Conservation (phyloP, 2,329 filamentous ascomycete species). For the Colletotrichum cordylinicola region DNA sequence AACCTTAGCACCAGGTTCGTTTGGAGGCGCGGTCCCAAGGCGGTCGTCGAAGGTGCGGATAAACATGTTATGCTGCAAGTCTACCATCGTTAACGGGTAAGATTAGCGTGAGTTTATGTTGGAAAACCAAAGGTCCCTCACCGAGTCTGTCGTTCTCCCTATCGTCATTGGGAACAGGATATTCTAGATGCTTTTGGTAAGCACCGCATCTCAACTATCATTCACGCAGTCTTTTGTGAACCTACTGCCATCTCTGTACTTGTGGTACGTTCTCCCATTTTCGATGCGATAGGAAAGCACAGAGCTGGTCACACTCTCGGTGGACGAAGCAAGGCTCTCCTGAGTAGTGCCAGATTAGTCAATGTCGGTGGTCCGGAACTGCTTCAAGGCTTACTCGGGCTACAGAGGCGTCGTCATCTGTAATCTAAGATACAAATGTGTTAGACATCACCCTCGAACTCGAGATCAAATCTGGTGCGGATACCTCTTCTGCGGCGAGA, state of each 20-base stretch:
- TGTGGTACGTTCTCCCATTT: conserved; percentile 42
- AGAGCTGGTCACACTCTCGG: conserved; percentile 36
- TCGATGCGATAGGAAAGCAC: conserved; percentile 39
- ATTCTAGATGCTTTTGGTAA: not conserved
- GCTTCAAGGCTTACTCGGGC: not conserved
- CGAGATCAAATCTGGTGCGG: not conserved
- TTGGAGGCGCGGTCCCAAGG: conserved; percentile 23
- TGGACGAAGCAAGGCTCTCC: conserved; percentile 21
- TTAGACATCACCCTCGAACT: not conserved
- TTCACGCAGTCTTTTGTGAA: not conserved
- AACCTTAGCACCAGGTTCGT: not conserved
- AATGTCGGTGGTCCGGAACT: not conserved
- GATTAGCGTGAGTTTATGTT: not conserved
- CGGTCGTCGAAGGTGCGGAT: conserved; percentile 26
- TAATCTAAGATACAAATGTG: not conserved
- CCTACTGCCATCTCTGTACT: conserved; percentile 21
- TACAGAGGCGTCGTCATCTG: not conserved
- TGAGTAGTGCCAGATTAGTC: not conserved
- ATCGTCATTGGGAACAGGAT: not conserved
- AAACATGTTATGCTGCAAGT: conserved; percentile 30
- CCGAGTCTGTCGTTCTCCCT: not conserved
- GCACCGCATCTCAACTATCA: too few relatives aligned
- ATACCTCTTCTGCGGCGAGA: not conserved
- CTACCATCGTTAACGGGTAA: not conserved
- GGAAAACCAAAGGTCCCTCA: not conserved